phyloP scores from a whole-genome alignment of 1,139 yeast species.

The Kodamaea sp. region DNA sequence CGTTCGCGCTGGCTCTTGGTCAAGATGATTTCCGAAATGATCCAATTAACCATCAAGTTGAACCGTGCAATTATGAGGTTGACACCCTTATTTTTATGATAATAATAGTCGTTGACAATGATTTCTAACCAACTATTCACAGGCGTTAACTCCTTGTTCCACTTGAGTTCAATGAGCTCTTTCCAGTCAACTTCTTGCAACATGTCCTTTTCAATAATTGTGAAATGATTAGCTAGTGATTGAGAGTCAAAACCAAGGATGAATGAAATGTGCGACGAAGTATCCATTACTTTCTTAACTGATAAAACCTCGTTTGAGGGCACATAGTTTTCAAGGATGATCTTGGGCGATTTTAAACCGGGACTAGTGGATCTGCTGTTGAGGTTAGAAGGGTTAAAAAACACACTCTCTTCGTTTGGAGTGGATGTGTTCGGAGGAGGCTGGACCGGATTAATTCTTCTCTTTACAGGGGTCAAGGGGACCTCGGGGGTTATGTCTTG shows the following conservation, averaged over 20 bases:
- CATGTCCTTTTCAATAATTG: constrained; percentile 82
- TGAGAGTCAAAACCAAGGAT: constrained; percentile 69
- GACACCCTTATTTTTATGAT: constrained; percentile 60
- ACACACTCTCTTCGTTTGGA: constrained; percentile 13
- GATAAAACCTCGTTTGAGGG: constrained; percentile 31
- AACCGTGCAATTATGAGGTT: constrained; percentile 86
- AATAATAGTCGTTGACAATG: constrained; percentile 59
- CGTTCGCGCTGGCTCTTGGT: constrained; percentile 62
- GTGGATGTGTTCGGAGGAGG: constrained; percentile 17
- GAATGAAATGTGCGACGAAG: constrained; percentile 70
- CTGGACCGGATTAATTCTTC: constrained; percentile 1
- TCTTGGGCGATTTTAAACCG: constrained; percentile 31
- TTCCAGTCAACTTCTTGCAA: constrained; percentile 89
- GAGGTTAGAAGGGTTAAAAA: constrained; percentile 7
- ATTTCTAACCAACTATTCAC: constrained; percentile 88
- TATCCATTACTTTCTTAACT: constrained; percentile 38
- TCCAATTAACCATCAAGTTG: constrained; percentile 90
- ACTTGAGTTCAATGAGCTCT: constrained; percentile 75
- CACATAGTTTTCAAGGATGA: constrained; percentile 39
- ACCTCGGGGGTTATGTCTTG: constrained; percentile 25
- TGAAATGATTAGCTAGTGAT: constrained; percentile 74
- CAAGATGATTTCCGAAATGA: constrained; percentile 79
- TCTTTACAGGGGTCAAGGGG: constrained; percentile 30
- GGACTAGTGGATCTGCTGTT: constrained; percentile 16
- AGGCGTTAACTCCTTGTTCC: constrained; percentile 68